Conservation (phyloP, 1,284 basidiomycete species). For the Naganishia cerealis region DNA sequence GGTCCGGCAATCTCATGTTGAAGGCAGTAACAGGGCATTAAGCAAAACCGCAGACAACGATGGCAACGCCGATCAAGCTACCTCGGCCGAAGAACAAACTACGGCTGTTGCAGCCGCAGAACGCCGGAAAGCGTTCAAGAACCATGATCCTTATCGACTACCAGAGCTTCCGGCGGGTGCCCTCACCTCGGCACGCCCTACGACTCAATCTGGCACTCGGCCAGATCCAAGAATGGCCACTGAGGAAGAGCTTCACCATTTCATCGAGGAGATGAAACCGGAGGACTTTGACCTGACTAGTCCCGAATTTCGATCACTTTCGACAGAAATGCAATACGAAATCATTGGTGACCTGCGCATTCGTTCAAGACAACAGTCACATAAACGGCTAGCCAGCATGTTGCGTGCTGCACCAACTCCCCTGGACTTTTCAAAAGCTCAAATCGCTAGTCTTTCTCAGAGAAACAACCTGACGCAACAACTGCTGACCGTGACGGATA, state of each 20-base stretch:
- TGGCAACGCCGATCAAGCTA: slow-evolving; percentile 53
- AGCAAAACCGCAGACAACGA: not conserved
- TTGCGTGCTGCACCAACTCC: slow-evolving; percentile 74
- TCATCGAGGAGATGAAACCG: slow-evolving; percentile 88
- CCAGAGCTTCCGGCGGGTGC: slow-evolving; percentile 67
- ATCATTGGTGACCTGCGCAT: slow-evolving; percentile 92
- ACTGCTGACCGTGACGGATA: slow-evolving; percentile 89
- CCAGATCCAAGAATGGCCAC: slow-evolving; percentile 90
- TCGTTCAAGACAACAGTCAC: slow-evolving; percentile 90
- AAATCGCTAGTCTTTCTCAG: slow-evolving; percentile 85
- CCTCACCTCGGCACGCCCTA: slow-evolving; percentile 37
- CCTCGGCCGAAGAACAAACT: slow-evolving; percentile 14
- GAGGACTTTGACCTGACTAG: slow-evolving; percentile 88
- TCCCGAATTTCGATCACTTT: slow-evolving; percentile 84
- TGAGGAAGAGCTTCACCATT: slow-evolving; percentile 82
- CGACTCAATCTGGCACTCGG: slow-evolving; percentile 42
- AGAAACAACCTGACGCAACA: slow-evolving; percentile 92
- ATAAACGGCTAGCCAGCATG: slow-evolving; percentile 89
- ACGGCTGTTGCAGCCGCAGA: slow-evolving; percentile 20
- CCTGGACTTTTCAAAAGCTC: slow-evolving; percentile 91
- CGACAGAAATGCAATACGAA: slow-evolving; percentile 96
- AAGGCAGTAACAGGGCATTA: not conserved
- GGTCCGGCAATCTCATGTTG: not conserved
- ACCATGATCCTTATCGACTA: slow-evolving; percentile 76
- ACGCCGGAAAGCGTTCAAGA: slow-evolving; percentile 47